Base-by-base conservation (phyloP, 305 asterid genomes). In the Solanum hybrid region DNA sequence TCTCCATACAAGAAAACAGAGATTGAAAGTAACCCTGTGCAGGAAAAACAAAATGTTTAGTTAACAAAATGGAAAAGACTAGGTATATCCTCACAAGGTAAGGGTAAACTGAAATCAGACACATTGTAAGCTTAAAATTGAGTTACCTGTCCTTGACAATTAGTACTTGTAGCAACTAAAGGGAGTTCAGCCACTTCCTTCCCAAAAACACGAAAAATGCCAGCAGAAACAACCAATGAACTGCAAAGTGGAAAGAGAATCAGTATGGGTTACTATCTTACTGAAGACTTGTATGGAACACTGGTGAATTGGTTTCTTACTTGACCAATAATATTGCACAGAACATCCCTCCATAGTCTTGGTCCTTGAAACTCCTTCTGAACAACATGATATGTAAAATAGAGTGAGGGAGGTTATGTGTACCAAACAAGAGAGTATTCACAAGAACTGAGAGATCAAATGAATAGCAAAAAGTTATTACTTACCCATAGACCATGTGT, bases 161-260 rank as follows among this genome's bases (percentile, higher is more conserved):
- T 92, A 18, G 88, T 87, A 86, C 92, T 86, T 5, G 99, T 97
- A 10, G 99, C 99, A 87, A 96, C 99, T 40, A 97, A 89, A 22
- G 99, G 99, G 75, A 97, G 95, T 92, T 97, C 98, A 4, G 98
- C 99, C 75, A 95, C 92, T 90, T 95, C 98, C 92, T 92, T 94
- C 18, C 99, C 98, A 82, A 95, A 97, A 69, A 96, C 82, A 61
- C 99, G 98, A 51, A 97, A 89, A 24, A 95, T 89, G 31, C 95
- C 99, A 71, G 97, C 98, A 88, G 97, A 95, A 14, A 95, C 99
- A 34, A 96, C 96, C 76, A 16, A 90, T 13, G 96, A 92, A 91
- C 98, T 96, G 94, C 89, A 91, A 24, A 88, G 80, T 87, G 34
- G 57, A 75, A 87, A 46, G 80, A 18, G 89, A 78, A 89, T 92